These are phyloP conservation scores for Hypoxylon trugodes DNA, from an alignment of 495 filamentous ascomycete species.

Conservation along the genomic window DNA sequence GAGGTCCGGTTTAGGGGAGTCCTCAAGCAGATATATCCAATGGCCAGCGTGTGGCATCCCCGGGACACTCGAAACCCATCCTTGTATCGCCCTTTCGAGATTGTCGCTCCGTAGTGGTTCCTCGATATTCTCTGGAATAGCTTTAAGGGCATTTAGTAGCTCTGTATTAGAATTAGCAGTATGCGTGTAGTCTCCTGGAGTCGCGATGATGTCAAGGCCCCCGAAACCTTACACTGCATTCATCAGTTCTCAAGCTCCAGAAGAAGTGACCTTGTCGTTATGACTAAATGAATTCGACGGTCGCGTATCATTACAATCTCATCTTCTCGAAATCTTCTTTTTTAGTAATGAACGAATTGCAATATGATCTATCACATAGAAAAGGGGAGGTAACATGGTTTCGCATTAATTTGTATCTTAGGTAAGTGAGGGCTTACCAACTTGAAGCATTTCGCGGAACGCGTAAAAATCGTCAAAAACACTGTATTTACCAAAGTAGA, in stretches of 20 bases:
- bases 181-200: neutral
- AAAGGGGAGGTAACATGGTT: neutral
- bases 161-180: neutral
- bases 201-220: neutral
- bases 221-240: neutral
- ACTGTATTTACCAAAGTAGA: too few relatives aligned
- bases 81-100: neutral
- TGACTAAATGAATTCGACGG: neutral
- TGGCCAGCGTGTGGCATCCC: neutral
- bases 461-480: too few relatives aligned
- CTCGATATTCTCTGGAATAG: neutral
- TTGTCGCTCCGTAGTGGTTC: neutral
- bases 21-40: slow-evolving; percentile 6
- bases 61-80: slow-evolving; percentile 2
- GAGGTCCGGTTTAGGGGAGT: slow-evolving; percentile 3
- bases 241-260: neutral
- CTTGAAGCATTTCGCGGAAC: too few relatives aligned
- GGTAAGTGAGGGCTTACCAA: too few relatives aligned
- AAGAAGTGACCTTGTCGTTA: neutral
- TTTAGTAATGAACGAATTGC: neutral
- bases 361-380: neutral
- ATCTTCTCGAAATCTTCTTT: too few relatives aligned
- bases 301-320: neutral
- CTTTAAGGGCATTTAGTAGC: neutral
- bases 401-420: neutral